Base-by-base conservation (phyloP, 768 basidiomycete genomes). In the Myochromella boudieri region DNA sequence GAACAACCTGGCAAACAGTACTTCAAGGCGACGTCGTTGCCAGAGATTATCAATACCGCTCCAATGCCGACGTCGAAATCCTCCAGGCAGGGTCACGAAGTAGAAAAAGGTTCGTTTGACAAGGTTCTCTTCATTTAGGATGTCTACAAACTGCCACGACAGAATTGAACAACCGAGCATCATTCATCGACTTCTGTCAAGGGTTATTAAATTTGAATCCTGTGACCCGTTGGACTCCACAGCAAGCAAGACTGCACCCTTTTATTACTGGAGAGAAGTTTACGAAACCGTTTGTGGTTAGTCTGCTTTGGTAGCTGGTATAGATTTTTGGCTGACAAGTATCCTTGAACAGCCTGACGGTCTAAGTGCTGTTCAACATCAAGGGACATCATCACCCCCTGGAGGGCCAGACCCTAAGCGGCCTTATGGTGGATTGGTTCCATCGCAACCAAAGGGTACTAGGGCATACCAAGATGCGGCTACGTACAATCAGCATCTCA, bases 1-100 rank as follows among this genome's bases (percentile, higher is more conserved):
- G 97, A 99, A 63, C 97, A 98, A 62, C 95, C 95, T 0, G 95
- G 94, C 57, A 99, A 99, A 68, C 95, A 98, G 66, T 99, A 98
- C 65, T 98, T 99, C 79, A 91, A 93, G 64, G 92, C 94, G 14
- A 91, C 82, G 21, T 86, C 91, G 15, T 69, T 99, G 31, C 93
- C 91, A 1, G 97, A 99, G 52, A 95, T 99, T 57, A 88, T 99
- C 66, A 93, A 93, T 63, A 87, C 87, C 33, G 94, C 97, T 34
- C 92, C 95, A n/a, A 86, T 95, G 77, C 86, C 91, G 8, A 78
- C 80, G 14, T 85, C 83, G 60, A 95, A 95, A 63, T 82, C 80
- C 14, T 75, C 85, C 51, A 76, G 87, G 58, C 83, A 84, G 68
- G 70, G 78, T 43, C 81, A 85, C 49, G 95, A 97, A 61, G 69